These are phyloP conservation scores for Taiwanofungus camphoratus DNA, from an alignment of 1,284 basidiomycete genomes.

Conservation along the genomic window DNA sequence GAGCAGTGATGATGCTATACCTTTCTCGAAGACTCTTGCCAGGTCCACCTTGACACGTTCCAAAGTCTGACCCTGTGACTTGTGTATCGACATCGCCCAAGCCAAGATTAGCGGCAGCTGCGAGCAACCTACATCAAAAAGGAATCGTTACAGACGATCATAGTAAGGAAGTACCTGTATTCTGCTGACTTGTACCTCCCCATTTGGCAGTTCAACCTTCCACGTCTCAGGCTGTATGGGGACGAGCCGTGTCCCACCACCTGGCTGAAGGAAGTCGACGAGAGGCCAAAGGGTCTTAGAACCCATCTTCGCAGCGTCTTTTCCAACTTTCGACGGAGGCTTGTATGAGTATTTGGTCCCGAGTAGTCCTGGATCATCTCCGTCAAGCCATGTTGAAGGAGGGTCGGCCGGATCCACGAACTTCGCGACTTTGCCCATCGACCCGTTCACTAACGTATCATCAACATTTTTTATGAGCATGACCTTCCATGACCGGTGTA, in stretches of 20 bases:
- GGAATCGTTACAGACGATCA: slow-evolving; percentile 13
- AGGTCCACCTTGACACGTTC: slow-evolving; percentile 84
- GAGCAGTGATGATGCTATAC: slow-evolving; percentile 33
- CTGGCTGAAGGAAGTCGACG: slow-evolving; percentile 30
- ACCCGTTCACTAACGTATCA: slow-evolving; percentile 77
- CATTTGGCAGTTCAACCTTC: slow-evolving; percentile 82
- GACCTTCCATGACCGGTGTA: slow-evolving; percentile 21
- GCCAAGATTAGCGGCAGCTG: slow-evolving; percentile 78
- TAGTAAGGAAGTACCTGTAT: slow-evolving; percentile 51
- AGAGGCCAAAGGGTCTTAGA: slow-evolving; percentile 24
- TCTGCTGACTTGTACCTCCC: slow-evolving; percentile 72
- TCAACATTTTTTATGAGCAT: slow-evolving; percentile 70
- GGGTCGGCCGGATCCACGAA: slow-evolving; percentile 38
- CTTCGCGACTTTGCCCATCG: slow-evolving; percentile 64
- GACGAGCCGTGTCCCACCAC: slow-evolving; percentile 36
- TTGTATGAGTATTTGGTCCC: slow-evolving; percentile 9
- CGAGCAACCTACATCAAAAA: background rate
- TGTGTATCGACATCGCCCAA: slow-evolving; percentile 95
- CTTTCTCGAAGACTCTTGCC: slow-evolving; percentile 84
- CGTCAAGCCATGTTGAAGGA: slow-evolving; percentile 14
- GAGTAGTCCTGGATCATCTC: slow-evolving; percentile 23
- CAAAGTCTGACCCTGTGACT: slow-evolving; percentile 87
- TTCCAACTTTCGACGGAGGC: slow-evolving; percentile 19
- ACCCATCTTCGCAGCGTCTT: slow-evolving; percentile 14
- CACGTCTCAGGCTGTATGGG: slow-evolving; percentile 64